These are phyloP conservation scores for Limtongia smithiae DNA, from an alignment of 805 yeast species.

Conservation along the genomic window DNA sequence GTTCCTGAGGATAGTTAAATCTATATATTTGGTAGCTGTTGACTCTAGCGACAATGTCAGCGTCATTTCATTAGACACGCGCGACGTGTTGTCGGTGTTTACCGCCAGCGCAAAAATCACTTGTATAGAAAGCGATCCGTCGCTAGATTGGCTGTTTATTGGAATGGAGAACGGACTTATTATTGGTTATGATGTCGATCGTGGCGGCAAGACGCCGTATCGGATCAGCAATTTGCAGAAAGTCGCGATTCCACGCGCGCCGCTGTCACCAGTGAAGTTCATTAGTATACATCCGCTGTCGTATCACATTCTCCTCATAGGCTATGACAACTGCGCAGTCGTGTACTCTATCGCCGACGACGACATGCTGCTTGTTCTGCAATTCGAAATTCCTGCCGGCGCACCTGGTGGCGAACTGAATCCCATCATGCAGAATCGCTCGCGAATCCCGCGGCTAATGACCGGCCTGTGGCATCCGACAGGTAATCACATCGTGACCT, in stretches of 20 bases:
- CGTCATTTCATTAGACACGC: conserved; percentile 66
- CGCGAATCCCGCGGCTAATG: conserved; percentile 43
- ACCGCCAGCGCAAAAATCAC: conserved; percentile 65
- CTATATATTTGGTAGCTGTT: conserved; percentile 73
- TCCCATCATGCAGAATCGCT: conserved; percentile 27
- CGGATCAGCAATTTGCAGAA: conserved; percentile 71
- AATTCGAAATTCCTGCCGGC: conserved; percentile 61
- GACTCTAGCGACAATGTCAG: conserved; percentile 59
- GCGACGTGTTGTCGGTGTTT: conserved; percentile 56
- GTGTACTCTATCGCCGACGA: conserved; percentile 63
- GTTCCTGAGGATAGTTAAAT: conserved; percentile 65
- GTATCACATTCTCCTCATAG: conserved; percentile 68
- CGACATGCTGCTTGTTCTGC: conserved; percentile 52
- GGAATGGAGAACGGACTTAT: conserved; percentile 77
- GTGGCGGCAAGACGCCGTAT: conserved; percentile 62
- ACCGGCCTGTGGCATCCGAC: conserved; percentile 86
- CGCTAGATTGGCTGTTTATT: conserved; percentile 78
- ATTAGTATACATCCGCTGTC: conserved; percentile 88
- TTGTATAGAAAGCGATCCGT: conserved; percentile 74
- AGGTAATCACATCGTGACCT: conserved; percentile 76
- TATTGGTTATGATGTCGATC: conserved; percentile 74
- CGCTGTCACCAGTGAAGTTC: conserved; percentile 60
- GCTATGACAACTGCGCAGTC: conserved; percentile 67
- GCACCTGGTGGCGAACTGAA: conserved; percentile 65
- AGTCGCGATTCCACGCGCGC: conserved; percentile 26